These are phyloP conservation scores for Euphorbia celastroides DNA, from an alignment of 441 rosid species.

Conservation along the genomic window DNA sequence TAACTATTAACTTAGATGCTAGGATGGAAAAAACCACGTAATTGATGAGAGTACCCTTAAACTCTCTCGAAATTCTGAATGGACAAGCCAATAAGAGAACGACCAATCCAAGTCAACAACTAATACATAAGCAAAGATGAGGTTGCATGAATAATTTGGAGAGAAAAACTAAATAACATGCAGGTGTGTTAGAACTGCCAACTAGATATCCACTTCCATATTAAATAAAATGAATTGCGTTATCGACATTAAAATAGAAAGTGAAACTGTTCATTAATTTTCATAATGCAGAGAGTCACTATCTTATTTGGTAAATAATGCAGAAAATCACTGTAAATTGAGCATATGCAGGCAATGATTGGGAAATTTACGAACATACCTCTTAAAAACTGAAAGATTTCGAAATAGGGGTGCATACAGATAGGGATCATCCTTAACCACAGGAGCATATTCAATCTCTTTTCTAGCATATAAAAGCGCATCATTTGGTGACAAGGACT, in stretches of 20 bases:
- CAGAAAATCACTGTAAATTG: neutral
- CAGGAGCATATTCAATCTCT: slow-evolving; percentile 50
- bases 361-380: slow-evolving; percentile 38
- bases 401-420: slow-evolving; percentile 49
- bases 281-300: neutral
- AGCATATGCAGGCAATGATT: neutral
- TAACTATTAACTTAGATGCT: neutral
- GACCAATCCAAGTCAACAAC: neutral
- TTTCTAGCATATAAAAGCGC: slow-evolving; percentile 50
- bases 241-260: neutral
- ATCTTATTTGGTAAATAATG: too few relatives aligned
- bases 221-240: neutral
- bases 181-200: neutral
- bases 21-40: neutral
- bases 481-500: slow-evolving; percentile 42
- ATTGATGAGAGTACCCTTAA: neutral
- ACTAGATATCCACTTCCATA: neutral
- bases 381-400: slow-evolving; percentile 62
- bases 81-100: neutral
- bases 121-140: neutral
- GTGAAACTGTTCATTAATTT: neutral
- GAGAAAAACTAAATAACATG: neutral
- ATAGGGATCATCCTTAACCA: slow-evolving; percentile 39
- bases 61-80: neutral
- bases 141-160: neutral